Base-by-base conservation (phyloP, 768 basidiomycete species). In the Lentinula sp. region DNA sequence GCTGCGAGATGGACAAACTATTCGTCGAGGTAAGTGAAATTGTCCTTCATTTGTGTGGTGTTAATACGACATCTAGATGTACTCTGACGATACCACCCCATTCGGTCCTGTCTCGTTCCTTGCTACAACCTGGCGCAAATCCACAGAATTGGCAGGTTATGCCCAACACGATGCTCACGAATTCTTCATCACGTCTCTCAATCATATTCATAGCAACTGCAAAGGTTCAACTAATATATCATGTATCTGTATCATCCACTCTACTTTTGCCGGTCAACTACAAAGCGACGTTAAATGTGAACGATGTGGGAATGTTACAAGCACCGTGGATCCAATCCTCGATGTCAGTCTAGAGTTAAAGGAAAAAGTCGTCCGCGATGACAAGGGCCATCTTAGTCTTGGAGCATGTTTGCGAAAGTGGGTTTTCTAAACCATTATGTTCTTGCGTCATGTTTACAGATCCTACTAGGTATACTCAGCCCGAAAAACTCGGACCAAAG, bases 81-180 rank as follows among this genome's bases (percentile, higher is more conserved):
- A 84, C 62, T 83, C 84, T 4, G 76, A 81, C 4, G 85, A 84
- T 63, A 70, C 75, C 9, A 71, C 77, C 6, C 86, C 93, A 0
- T 89, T 85, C 66, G 94, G 91, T 0, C 95, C 96, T 0, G 84
- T 87, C 2, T 85, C 86, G 3, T 89, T 98, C 69, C 81, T 98
- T 7, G 80, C 87, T 13, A 87, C 90, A 32, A 91, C 89, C 37
- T 98, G 95, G 95, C 84, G 80, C 66, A 82, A 80, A 63, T 87
- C 89, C 0, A 74, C 87, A 0, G 93, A 96, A 63, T 78, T 98
- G 32, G 85, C 93, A 4, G 95, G 95, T 2, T 93, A 98, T 68
- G 86, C 92, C 0, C 96, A 98, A 71, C 96, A 96, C 68, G 95
- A 98, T 63, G 92, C 93, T 2, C 93, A 95, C 77, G 89, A 93